Percentiles rank a stretch among this genome's conserved stretches.
Evolutionary conservation across 257 asterid genomes (phyloP).

Genomic region (Voacanga thouarsii): DNA sequence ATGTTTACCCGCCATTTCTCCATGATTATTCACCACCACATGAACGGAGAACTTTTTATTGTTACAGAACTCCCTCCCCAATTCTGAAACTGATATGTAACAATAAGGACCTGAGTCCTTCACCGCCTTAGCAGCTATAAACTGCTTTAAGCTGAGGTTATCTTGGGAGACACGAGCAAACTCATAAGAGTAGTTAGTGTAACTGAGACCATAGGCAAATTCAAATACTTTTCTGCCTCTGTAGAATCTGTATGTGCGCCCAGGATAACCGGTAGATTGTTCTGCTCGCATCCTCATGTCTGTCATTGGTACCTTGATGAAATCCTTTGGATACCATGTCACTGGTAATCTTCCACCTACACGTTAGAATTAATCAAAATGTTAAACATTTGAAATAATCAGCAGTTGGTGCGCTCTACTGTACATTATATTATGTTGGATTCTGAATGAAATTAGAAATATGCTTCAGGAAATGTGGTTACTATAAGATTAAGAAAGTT

Average conservation of each 20-base stretch:
- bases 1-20: slow-evolving; percentile 48
- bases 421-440: background rate
- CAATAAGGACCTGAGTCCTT: slow-evolving; percentile 2
- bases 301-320: slow-evolving; percentile 52
- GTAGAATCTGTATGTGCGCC: slow-evolving; percentile 73
- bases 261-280: slow-evolving; percentile 55
- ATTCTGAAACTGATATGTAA: slow-evolving; percentile 28
- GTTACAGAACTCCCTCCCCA: slow-evolving; percentile 33
- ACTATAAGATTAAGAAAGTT: background rate
- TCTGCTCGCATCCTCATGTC: slow-evolving; percentile 78
- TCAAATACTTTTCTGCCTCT: slow-evolving; percentile 55
- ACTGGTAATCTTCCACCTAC: slow-evolving; percentile 67
- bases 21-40: slow-evolving; percentile 42
- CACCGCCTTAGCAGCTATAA: background rate
- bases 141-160: slow-evolving; percentile 25
- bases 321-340: slow-evolving; percentile 72
- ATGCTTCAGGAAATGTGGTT: background rate
- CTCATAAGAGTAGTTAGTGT: slow-evolving; percentile 42
- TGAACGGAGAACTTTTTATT: slow-evolving; percentile 25
- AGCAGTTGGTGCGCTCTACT: background rate
- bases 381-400: background rate
- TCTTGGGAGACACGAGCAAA: slow-evolving; percentile 31
- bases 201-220: slow-evolving; percentile 73
- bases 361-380: slow-evolving; percentile 1
- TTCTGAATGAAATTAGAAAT: background rate